A percentile compares a stretch with the other conserved stretches of the same genome.
These are phyloP conservation scores for Russula foetens DNA, from an alignment of 768 basidiomycete species.

Conservation along the genomic window DNA sequence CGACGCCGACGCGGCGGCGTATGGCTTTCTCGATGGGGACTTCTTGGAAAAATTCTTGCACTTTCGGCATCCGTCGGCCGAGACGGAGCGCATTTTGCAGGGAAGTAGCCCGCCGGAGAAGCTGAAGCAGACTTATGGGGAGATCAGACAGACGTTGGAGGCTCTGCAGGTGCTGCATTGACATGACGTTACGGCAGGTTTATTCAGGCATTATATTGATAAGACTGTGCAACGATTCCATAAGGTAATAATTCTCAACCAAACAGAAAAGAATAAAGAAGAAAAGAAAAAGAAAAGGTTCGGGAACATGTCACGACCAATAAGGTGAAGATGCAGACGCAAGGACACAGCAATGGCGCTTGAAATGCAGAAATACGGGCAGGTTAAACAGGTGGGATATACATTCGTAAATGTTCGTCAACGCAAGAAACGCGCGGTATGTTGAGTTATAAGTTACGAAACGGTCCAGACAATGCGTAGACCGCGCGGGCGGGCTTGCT, in stretches of 20 bases:
- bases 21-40: constrained; percentile 85
- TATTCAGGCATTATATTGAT: background rate
- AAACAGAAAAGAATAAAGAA: background rate
- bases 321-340: too few relatives aligned
- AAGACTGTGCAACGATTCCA: background rate
- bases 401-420: constrained; percentile 1
- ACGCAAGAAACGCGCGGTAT: background rate
- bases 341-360: background rate
- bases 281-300: background rate
- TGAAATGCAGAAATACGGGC: background rate
- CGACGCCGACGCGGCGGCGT: constrained; percentile 47
- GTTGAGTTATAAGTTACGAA: constrained; percentile 9
- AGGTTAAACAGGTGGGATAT: background rate
- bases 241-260: background rate
- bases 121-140: constrained; percentile 36
- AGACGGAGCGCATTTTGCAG: constrained; percentile 44
- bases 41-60: constrained; percentile 64
- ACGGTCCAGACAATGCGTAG: background rate
- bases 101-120: constrained; percentile 55
- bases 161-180: constrained; percentile 37
- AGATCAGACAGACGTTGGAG: constrained; percentile 36
- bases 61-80: constrained; percentile 31
- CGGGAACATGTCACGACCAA: too few relatives aligned
- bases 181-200: background rate
- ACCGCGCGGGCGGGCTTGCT: background rate